phyloP scores from a whole-genome alignment of 768 basidiomycete genomes.

The Chiua virens region DNA sequence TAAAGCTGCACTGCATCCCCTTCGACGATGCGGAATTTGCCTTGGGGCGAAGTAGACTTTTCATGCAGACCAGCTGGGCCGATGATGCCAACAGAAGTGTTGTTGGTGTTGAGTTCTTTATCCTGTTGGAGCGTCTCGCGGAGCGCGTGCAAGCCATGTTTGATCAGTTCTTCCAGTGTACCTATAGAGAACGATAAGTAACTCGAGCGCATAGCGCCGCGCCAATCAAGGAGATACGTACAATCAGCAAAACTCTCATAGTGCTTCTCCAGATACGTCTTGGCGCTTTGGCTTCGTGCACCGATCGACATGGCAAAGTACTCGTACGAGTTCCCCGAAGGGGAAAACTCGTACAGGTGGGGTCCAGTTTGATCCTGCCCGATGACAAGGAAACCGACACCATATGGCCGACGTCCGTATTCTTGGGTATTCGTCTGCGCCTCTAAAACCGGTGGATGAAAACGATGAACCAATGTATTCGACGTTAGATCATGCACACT shows the following conservation, averaged over 20 bases:
- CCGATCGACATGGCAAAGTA: slow-evolving; percentile 99
- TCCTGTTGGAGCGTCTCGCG: slow-evolving; percentile 98
- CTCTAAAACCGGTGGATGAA: slow-evolving; percentile 48
- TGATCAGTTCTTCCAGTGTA: slow-evolving; percentile 82
- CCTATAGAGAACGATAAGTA: slow-evolving; percentile 42
- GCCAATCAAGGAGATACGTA: slow-evolving; percentile 38
- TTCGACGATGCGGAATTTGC: slow-evolving; percentile 85
- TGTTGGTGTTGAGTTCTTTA: slow-evolving; percentile 89
- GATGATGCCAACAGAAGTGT: slow-evolving; percentile 94
- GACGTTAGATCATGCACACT: slow-evolving; percentile 32
- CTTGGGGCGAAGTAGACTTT: slow-evolving; percentile 47
- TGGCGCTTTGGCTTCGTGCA: slow-evolving; percentile 95
- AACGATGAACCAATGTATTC: slow-evolving; percentile 7
- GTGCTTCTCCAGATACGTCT: slow-evolving; percentile 96
- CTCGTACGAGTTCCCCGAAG: slow-evolving; percentile 95
- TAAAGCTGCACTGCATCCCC: slow-evolving; percentile 74
- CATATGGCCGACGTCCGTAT: slow-evolving; percentile 95
- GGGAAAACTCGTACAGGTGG: slow-evolving; percentile 97
- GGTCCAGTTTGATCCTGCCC: slow-evolving; percentile 96
- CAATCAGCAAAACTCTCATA: slow-evolving; percentile 85
- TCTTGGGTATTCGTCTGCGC: slow-evolving; percentile 99
- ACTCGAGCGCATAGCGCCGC: neutral
- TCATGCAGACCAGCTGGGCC: slow-evolving; percentile 69
- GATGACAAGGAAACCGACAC: slow-evolving; percentile 97
- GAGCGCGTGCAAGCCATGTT: slow-evolving; percentile 91